Conservation (phyloP, 768 basidiomycete species). For the Butyriboletus loyo region DNA sequence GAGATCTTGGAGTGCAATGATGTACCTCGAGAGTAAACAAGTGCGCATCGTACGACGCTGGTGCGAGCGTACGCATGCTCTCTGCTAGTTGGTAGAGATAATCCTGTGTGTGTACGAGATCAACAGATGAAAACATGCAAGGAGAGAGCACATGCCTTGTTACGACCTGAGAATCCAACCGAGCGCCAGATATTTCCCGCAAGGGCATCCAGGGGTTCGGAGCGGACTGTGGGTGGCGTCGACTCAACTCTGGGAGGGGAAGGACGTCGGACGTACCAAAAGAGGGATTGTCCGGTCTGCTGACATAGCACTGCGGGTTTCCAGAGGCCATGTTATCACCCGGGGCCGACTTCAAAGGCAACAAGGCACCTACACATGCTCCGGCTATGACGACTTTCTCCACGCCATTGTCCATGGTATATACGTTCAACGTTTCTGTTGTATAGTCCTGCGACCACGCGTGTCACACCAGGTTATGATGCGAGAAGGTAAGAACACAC, state of each 20-base stretch:
- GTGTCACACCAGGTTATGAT: background rate
- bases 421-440: conserved; percentile 71
- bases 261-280: background rate
- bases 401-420: conserved; percentile 47
- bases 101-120: conserved; percentile 48
- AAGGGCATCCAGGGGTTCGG: conserved; percentile 67
- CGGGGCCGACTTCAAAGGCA: background rate
- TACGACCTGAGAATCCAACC: conserved; percentile 81
- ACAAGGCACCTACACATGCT: background rate
- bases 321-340: background rate
- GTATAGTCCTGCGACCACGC: conserved; percentile 69
- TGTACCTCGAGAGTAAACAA: conserved; percentile 71
- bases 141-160: conserved; percentile 55
- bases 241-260: background rate
- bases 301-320: conserved; percentile 71
- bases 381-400: conserved; percentile 53
- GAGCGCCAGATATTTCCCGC: conserved; percentile 68
- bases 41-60: conserved; percentile 71
- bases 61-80: conserved; percentile 70
- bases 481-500: conserved; percentile 32
- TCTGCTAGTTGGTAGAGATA: conserved; percentile 79
- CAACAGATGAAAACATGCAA: background rate
- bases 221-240: conserved; percentile 56
- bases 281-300: conserved; percentile 56
- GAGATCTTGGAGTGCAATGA: background rate